Base-by-base conservation (phyloP, 768 basidiomycete genomes). In the Mycena amicta region DNA sequence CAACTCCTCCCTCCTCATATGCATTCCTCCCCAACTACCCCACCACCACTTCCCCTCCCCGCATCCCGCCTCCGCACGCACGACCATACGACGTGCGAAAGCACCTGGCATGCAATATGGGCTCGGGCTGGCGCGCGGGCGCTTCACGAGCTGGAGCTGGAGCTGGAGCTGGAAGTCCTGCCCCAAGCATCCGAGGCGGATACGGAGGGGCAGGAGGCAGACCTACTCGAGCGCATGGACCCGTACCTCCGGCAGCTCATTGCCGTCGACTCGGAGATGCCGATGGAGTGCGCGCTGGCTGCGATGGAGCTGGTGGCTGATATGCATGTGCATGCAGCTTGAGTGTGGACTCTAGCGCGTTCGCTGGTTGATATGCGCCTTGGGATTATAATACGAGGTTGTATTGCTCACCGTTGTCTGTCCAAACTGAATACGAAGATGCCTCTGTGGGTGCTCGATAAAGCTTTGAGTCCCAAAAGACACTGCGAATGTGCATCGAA, bases 281-380 rank as follows among this genome's bases (percentile, higher is more conserved):
- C 47, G 22, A 49, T 49, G 47, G 47, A 49, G 47, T 49, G 47
- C 27, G 47, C 47, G 27, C 27, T 49, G 6, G 47, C 47, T 12
- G 47, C 47, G 27, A 25, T 49, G 47, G 47, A 49, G 43, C 20
- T 45, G 43, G 43, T 45, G 13, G 43, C 13, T 5, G 43, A 45
- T 37, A 18, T 37, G 8, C 8, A 37, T 37, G 33, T 8, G 18
- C 8, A 37, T 18, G 33, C 8, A 8, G 18, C 8, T 37, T 37
- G 18, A 8, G 33, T 18, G 8, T 37, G 18, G 8, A 18, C 8
- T 37, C 26, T n/a, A n/a, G n/a, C n/a, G n/a, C n/a, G n/a, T n/a
- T n/a, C n/a, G n/a, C n/a, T n/a, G n/a, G n/a, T n/a, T n/a, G n/a
- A n/a, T n/a, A n/a, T n/a, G n/a, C n/a, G n/a, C n/a, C n/a, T n/a